Conservation (phyloP, 805 yeast species). For the Ogataea ramenticola region DNA sequence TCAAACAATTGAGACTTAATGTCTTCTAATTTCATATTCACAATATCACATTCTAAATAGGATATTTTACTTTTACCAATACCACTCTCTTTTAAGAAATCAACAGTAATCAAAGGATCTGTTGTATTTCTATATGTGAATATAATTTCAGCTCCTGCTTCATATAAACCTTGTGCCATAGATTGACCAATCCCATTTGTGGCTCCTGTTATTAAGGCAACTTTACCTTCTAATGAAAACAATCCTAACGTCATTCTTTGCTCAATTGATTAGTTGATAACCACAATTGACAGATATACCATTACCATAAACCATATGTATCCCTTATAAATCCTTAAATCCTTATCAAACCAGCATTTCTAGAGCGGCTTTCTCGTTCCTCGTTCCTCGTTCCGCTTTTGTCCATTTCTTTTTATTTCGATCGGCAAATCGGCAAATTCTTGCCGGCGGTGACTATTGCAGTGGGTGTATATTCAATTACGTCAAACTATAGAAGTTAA, state of each 20-base stretch:
- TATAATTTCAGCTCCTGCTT: conserved; percentile 37
- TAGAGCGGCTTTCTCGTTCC: too few relatives aligned
- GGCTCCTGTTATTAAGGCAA: conserved; percentile 42
- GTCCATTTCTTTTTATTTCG: too few relatives aligned
- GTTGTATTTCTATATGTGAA: conserved; percentile 30
- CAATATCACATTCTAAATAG: conserved; percentile 21
- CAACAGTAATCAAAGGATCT: conserved; percentile 21
- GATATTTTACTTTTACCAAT: conserved; percentile 18
- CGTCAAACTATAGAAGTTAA: too few relatives aligned
- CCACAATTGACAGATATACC: too few relatives aligned
- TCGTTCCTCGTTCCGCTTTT: too few relatives aligned
- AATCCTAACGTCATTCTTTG: conserved; percentile 4
- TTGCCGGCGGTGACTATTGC: too few relatives aligned
- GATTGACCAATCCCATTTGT: conserved; percentile 50
- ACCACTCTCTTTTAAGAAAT: conserved; percentile 4
- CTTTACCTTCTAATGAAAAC: conserved; percentile 32
- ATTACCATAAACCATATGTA: too few relatives aligned
- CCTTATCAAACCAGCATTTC: too few relatives aligned
- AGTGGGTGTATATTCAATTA: too few relatives aligned
- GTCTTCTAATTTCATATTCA: conserved; percentile 21
- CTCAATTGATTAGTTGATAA: too few relatives aligned
- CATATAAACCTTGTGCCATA: conserved; percentile 43
- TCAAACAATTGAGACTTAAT: conserved; percentile 22
- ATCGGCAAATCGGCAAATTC: too few relatives aligned
- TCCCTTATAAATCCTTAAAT: too few relatives aligned